A percentile compares a stretch with the other conserved stretches of the same genome.
phyloP scores from a whole-genome alignment of 2,329 filamentous ascomycete species.

The Immersiporthe knoxdaviesiana region DNA sequence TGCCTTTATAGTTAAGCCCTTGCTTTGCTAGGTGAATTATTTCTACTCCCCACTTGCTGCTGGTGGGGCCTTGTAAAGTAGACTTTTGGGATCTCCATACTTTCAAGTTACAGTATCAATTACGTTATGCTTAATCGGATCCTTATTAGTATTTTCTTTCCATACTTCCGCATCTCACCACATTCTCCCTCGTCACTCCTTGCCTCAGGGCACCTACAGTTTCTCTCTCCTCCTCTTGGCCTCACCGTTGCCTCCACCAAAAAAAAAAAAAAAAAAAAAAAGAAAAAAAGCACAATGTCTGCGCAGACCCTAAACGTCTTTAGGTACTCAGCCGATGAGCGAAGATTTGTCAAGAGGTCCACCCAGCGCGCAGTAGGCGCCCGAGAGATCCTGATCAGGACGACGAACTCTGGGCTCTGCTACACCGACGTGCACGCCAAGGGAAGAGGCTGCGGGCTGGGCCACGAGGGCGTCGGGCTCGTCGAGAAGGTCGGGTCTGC shows the following conservation, averaged over 20 bases:
- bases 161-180: not conserved
- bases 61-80: not conserved
- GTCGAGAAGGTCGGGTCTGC: constrained; percentile 37
- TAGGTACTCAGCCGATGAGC: constrained; percentile 16
- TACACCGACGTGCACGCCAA: constrained; percentile 52
- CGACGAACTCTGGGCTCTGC: constrained; percentile 65
- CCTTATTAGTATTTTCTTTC: not conserved
- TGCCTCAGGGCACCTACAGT: too few relatives aligned
- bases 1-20: too few relatives aligned
- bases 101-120: not conserved
- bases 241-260: not conserved
- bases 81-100: not conserved
- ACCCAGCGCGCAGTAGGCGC: constrained; percentile 8
- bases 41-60: not conserved
- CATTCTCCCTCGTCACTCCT: not conserved
- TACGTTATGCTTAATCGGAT: not conserved
- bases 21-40: too few relatives aligned
- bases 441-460: constrained; percentile 35
- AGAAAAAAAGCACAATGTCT: constrained; percentile 20
- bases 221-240: not conserved
- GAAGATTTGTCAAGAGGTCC: constrained; percentile 12
- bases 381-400: constrained; percentile 54
- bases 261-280: too few relatives aligned
- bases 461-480: constrained; percentile 45
- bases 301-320: constrained; percentile 16